Base-by-base conservation (phyloP, 1,284 basidiomycete genomes). In the Vanrija sp. region DNA sequence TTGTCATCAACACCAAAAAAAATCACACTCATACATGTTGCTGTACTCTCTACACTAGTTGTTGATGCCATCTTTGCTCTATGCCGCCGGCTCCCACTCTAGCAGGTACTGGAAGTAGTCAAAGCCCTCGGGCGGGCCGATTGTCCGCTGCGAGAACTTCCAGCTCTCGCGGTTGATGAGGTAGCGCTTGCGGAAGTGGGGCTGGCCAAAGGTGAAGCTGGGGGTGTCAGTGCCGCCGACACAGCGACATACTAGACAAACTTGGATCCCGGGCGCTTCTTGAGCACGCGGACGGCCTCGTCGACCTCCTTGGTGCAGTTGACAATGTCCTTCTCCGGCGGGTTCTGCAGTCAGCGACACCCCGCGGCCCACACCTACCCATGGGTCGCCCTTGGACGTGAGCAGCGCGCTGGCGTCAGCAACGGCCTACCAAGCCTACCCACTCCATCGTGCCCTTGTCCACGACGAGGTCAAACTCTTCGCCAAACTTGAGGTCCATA, bases 401-500 rank as follows among this genome's bases (percentile, higher is more conserved):
- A 94, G 84, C 87, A 96, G 89, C 0, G 91, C 89, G 71, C 73
- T 75, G 47, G 9, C 6, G 46, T 58, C 31, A 57, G 49, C 19
- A 41, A 16, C 20, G 10, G 2, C 18, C 9, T 4, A 2, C 4
- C 35, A 15, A 24, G 7, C 20, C 12, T 37, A 35, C 67, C 56
- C 45, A 71, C 71, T 94, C 92, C 89, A 95, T 93, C 0, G 90
- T 94, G 56, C 88, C 90, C 82, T 95, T 96, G 76, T 96, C 92
- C 45, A 96, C 86, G 0, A 85, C 88, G 41, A 95, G 78, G 68
- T 95, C 90, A 66, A 95, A 92, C 1, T 81, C 80, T 49, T 84
- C 78, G 0, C 80, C 81, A 59, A 93, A 89, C 24, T 80, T 74
- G 16, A 96, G 77, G 24, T 84, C 72, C 22, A 91, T 81, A 20